A percentile compares a stretch with the other conserved stretches of the same genome.
Conservation (phyloP, 768 basidiomycete genomes). For the Lentinula sp. region DNA sequence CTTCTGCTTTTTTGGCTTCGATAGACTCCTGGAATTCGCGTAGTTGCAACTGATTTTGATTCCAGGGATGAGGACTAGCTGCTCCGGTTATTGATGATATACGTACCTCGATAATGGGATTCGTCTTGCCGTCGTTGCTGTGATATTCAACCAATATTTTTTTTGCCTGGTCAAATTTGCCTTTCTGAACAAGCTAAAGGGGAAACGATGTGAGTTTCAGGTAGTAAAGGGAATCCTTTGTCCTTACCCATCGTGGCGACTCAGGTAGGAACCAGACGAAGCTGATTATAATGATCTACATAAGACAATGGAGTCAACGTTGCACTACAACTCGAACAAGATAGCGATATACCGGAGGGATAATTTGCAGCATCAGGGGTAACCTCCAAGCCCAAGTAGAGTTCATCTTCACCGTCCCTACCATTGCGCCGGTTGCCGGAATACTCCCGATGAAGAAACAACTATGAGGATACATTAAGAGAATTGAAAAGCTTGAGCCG, state of each 20-base stretch:
- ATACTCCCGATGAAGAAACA: conserved; percentile 18
- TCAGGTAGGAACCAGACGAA: conserved; percentile 33
- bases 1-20: conserved; percentile 10
- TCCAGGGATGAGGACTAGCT: neutral
- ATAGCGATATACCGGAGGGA: conserved; percentile 12
- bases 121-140: conserved; percentile 17
- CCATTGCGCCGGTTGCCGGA: conserved; percentile 14
- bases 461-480: conserved; percentile 20
- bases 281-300: conserved; percentile 26
- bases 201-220: conserved; percentile 11
- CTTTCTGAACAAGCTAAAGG: conserved; percentile 21
- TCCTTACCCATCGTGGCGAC: conserved; percentile 13
- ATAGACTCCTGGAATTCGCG: conserved; percentile 17
- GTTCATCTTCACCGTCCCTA: conserved; percentile 35
- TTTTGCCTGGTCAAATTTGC: conserved; percentile 23
- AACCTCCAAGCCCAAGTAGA: conserved; percentile 58
- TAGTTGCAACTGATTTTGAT: conserved; percentile 14
- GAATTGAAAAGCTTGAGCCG: conserved; percentile 25
- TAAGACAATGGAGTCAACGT: neutral
- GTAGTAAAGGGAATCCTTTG: no score
- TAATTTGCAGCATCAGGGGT: conserved; percentile 45
- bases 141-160: conserved; percentile 21
- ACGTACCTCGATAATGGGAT: conserved; percentile 17
- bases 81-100: neutral
- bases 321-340: neutral